Base-by-base conservation (phyloP, 2,329 filamentous ascomycete genomes). In the Microcyclosporella mali region DNA sequence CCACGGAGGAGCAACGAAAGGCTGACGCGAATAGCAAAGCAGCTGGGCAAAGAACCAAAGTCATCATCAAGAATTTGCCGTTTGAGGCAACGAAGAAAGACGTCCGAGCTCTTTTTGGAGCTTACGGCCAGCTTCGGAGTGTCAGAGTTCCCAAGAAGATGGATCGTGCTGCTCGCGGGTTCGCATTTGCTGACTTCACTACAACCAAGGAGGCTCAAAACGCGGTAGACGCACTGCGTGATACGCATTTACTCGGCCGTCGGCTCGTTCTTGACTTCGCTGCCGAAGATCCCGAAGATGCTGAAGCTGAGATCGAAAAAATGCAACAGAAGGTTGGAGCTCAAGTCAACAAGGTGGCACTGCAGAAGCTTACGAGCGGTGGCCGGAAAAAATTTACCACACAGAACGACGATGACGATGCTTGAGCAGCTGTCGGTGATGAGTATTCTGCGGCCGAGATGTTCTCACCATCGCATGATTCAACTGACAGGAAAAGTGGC, bases 21-120 rank as follows among this genome's bases (percentile, higher is more conserved):
- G 84, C 90, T 53, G 88, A 97, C 60, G 80, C 78, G 52, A 81
- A 84, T 38, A 94, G 88, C 74, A 94, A 90, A 66, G 70, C 78
- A 38, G 81, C 85, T 17, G 78, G 77, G 12, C 79, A 82, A 61
- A 78, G 81, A 54, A 95, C 89, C 36, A 97, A 97, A 75, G 84
- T 98, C 61, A 83, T 97, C 67, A 84, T 98, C 72, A 98, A 97
- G 74, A 98, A 98, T 71, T 71, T 98, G 66, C 90, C 92, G 15
- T 98, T 98, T 71, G 88, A 97, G 70, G 84, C 86, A 37, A 84
- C 82, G 41, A 95, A 95, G 72, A 92, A 94, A 66, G 92, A 98
- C 63, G 77, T 98, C 45, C 80, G 87, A 50, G 74, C 84, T 41
- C 74, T 97, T 32, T 89, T 97, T 63, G 81, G 85, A 49, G 82